Conservation (phyloP, 345 rosid genomes). For the Pugionium dolabratum region DNA sequence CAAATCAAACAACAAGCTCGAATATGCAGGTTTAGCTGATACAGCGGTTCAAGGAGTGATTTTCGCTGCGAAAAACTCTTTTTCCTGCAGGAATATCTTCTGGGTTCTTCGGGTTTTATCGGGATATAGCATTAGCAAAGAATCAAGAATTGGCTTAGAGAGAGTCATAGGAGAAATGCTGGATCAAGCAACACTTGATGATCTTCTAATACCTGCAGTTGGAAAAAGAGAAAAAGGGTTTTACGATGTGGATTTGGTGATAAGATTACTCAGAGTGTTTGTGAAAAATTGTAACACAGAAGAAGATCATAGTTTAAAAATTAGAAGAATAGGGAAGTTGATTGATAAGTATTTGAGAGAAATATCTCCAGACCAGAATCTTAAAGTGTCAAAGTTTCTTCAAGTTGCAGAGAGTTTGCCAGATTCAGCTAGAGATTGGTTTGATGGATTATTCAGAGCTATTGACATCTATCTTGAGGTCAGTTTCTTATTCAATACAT, state of each 20-base stretch:
- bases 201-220: constrained; percentile 56
- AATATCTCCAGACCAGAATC: constrained; percentile 74
- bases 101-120: constrained; percentile 58
- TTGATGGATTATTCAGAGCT: constrained; percentile 78
- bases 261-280: constrained; percentile 57
- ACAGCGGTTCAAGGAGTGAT: constrained; percentile 65
- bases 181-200: constrained; percentile 78
- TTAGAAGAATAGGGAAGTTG: constrained; percentile 57
- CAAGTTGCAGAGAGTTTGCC: constrained; percentile 76
- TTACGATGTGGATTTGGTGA: constrained; percentile 64
- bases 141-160: constrained; percentile 61
- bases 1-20: constrained; percentile 37
- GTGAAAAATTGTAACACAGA: constrained; percentile 38
- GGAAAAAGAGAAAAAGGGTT: constrained; percentile 46
- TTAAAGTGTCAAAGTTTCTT: constrained; percentile 62
- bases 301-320: constrained; percentile 26
- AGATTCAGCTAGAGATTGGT: constrained; percentile 68
- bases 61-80: constrained; percentile 40
- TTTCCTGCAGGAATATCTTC: constrained; percentile 69
- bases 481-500: constrained; percentile 17
- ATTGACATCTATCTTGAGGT: constrained; percentile 81
- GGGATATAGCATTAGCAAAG: constrained; percentile 52
- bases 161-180: constrained; percentile 60
- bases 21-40: constrained; percentile 50
- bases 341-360: constrained; percentile 66